Conservation (phyloP, 345 rosid genomes). For the Gossypioides kirkii region DNA sequence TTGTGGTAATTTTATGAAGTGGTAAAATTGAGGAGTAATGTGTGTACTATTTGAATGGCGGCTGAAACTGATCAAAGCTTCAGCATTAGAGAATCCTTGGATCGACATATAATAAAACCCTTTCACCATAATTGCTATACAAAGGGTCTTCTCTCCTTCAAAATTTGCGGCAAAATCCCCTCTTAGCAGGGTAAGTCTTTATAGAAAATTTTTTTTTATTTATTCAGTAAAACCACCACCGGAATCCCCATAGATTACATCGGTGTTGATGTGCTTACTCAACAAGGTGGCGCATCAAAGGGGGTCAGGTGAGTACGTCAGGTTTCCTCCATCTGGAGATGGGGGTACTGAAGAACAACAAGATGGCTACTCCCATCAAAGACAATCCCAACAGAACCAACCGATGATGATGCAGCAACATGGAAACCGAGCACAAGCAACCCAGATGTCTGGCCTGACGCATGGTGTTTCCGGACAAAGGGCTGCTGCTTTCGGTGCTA, state of each 20-base stretch:
- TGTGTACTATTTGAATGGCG: constrained; percentile 7
- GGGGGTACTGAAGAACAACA: constrained; percentile 15
- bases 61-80: not conserved
- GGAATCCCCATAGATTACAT: not conserved
- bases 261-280: constrained; percentile 23
- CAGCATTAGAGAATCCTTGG: not conserved
- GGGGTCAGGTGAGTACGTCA: constrained; percentile 15
- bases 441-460: constrained; percentile 66
- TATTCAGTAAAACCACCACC: not conserved
- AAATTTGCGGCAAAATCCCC: not conserved
- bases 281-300: constrained; percentile 39
- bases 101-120: constrained; percentile 6
- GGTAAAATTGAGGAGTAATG: not conserved
- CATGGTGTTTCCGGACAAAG: constrained; percentile 56
- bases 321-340: constrained; percentile 11
- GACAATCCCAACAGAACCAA: constrained; percentile 3
- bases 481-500: not conserved
- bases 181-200: not conserved
- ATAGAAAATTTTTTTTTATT: not conserved
- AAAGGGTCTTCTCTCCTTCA: not conserved
- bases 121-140: not conserved
- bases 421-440: not conserved
- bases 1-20: not conserved
- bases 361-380: not conserved
- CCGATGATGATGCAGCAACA: not conserved